A percentile compares a stretch with the other conserved stretches of the same genome.
Conservation (phyloP, 225 moss, liverwort and hornwort species). For the Asterella californica region DNA sequence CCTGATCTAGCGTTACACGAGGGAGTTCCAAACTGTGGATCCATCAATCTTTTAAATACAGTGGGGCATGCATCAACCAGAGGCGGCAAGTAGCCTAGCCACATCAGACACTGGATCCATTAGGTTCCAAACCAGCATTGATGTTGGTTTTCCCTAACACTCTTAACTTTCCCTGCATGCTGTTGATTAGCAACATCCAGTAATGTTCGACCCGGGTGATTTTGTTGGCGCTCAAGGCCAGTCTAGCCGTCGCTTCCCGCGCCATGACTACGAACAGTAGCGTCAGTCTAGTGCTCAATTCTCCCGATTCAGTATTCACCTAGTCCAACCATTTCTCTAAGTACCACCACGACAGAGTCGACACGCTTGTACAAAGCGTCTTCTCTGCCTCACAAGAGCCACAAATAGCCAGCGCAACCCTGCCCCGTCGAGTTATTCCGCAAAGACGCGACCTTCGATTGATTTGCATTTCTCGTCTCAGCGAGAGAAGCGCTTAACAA, state of each 20-base stretch:
- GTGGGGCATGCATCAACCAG: too few relatives aligned
- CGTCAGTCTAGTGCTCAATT: background rate
- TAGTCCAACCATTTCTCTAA: too few relatives aligned
- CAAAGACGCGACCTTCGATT: too few relatives aligned
- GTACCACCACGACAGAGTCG: too few relatives aligned
- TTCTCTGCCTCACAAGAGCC: too few relatives aligned
- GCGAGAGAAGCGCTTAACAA: too few relatives aligned
- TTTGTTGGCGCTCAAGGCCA: constrained; percentile 27
- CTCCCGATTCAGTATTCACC: background rate
- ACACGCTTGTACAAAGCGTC: too few relatives aligned
- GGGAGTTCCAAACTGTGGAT: background rate
- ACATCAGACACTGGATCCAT: background rate
- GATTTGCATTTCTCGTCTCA: too few relatives aligned
- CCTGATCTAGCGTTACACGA: background rate
- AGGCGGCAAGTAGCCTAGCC: background rate
- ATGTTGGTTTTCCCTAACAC: constrained; percentile 64
- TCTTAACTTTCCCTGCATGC: constrained; percentile 24
- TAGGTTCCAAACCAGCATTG: constrained; percentile 33
- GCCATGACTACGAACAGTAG: constrained; percentile 20
- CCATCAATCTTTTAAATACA: background rate
- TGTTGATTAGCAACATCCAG: constrained; percentile 19
- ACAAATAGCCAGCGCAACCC: too few relatives aligned
- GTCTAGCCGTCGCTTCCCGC: constrained; percentile 26
- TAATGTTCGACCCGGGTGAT: constrained; percentile 17
- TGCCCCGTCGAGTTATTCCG: too few relatives aligned